Evolutionary conservation across 495 filamentous ascomycete genomes (phyloP), one percentile per base, ranked within the genome.

Genomic region (Cercophora sp.): DNA sequence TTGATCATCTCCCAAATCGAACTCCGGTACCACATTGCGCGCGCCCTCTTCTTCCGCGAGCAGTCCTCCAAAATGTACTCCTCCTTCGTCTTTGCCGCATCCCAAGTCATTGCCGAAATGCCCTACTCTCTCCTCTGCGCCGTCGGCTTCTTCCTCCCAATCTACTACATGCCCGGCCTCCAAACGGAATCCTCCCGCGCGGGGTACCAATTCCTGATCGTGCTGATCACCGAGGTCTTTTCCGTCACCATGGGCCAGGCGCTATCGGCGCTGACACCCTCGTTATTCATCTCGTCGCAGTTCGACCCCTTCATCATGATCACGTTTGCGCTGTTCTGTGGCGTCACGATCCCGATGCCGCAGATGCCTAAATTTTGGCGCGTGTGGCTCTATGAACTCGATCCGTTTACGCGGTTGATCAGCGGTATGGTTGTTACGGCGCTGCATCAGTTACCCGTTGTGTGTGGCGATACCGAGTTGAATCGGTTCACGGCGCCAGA

Each of bases 331-430:
- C 75, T 92, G 13, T 91, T 94, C 79, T 92, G 86, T 62, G 89
- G 89, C 55, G 87, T 92, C 46, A 82, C 88, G 8, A 85, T 91
- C 47, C 87, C 89, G 0, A 81, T 79, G 23, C 79, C 81, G 0
- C 81, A 85, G 59, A 87, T 94, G 64, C 88, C 88, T 4, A 65
- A 61, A 3, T 91, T 91, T 70, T 96, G 88, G 85, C 77, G 83
- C 10, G 73, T 74, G 1, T 92, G 88, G 88, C 73, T 94, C 16
- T 90, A 92, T 68, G 70, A 90, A 55, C 80, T 95, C 2, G 85
- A 90, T 57, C 90, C 90, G 0, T 93, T 94, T 67, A 91, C 86
- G 1, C 82, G 88, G 3, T 77, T 95, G 6, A 86, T 96, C 59
- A 75, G 81, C 37, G 90, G 88, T 8, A 87, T 89, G 66, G 79